Conservation (phyloP, 352 stramenopile species). For the Phytophthora capsici region DNA sequence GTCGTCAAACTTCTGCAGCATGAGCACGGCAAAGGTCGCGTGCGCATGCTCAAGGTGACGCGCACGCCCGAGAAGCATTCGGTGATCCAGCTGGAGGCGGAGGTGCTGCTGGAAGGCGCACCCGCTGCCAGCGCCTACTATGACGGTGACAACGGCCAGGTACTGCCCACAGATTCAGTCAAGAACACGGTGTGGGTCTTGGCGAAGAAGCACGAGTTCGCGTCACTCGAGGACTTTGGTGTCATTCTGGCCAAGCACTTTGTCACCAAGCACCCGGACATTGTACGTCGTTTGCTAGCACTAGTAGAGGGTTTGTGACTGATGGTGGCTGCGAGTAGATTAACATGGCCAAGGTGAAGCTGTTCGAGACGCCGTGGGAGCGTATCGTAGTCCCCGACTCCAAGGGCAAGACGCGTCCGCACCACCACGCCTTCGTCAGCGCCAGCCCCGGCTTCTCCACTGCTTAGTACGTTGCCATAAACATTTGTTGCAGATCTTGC, state of each 20-base stretch:
- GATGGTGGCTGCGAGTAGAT: slow-evolving; percentile 37
- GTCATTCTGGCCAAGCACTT: slow-evolving; percentile 91
- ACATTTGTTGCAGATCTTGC: neutral
- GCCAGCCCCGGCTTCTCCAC: slow-evolving; percentile 60
- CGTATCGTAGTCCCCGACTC: slow-evolving; percentile 62
- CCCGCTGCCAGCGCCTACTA: slow-evolving; percentile 83
- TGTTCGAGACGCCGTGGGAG: slow-evolving; percentile 82
- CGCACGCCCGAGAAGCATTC: slow-evolving; percentile 76
- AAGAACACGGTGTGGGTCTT: slow-evolving; percentile 93
- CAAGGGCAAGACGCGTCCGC: slow-evolving; percentile 55
- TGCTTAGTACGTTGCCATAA: slow-evolving; percentile 62
- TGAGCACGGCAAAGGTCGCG: slow-evolving; percentile 89
- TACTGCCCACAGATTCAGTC: slow-evolving; percentile 90
- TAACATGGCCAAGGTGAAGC: slow-evolving; percentile 75
- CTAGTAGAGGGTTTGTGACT: too few species aligned
- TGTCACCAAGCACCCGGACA: slow-evolving; percentile 73
- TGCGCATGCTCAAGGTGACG: slow-evolving; percentile 88
- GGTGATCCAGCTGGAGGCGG: slow-evolving; percentile 82
- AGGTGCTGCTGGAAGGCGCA: slow-evolving; percentile 84
- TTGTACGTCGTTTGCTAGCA: slow-evolving; percentile 51
- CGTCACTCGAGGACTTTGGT: slow-evolving; percentile 88
- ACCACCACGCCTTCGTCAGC: slow-evolving; percentile 82
- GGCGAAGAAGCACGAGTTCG: slow-evolving; percentile 89
- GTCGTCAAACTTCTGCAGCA: slow-evolving; percentile 73
- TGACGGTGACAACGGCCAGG: slow-evolving; percentile 81